A percentile compares a stretch with the other conserved stretches of the same genome.
Conservation (phyloP, 345 rosid genomes). For the Dipteronia sinensis region DNA sequence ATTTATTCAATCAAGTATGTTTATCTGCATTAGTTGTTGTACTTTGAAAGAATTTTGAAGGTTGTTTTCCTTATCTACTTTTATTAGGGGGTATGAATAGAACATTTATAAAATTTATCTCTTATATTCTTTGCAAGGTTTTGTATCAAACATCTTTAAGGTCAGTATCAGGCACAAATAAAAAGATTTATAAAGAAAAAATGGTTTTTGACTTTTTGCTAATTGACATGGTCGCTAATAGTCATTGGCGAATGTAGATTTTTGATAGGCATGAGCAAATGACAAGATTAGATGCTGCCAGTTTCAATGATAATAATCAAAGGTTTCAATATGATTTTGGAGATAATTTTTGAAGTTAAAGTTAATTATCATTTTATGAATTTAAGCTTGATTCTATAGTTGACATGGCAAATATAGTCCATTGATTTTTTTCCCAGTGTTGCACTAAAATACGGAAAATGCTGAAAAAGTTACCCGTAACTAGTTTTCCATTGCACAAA, state of each 20-base stretch:
- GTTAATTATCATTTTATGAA: not conserved
- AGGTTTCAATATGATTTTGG: not conserved
- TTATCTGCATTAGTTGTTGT: not conserved
- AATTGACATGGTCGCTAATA: not conserved
- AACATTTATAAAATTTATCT: not conserved
- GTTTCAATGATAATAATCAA: not conserved
- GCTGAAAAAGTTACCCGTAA: not conserved
- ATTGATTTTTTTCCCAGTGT: not conserved
- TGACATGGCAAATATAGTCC: not conserved
- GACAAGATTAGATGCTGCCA: not conserved
- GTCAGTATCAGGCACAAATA: not conserved
- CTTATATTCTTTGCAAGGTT: not conserved
- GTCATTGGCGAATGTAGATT: not conserved
- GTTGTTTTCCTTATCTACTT: not conserved
- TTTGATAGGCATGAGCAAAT: not conserved
- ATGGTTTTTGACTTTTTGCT: not conserved
- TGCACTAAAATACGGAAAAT: not conserved
- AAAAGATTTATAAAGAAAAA: not conserved
- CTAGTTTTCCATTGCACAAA: not conserved
- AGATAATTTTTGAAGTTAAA: not conserved
- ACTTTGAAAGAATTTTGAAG: not conserved
- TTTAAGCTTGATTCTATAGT: not conserved
- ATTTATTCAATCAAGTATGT: not conserved
- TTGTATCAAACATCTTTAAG: not conserved
- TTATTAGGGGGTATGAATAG: not conserved